These are phyloP conservation scores for Dictyostelium intermedium DNA, from an alignment of 78 protist species.

Conservation along the genomic window DNA sequence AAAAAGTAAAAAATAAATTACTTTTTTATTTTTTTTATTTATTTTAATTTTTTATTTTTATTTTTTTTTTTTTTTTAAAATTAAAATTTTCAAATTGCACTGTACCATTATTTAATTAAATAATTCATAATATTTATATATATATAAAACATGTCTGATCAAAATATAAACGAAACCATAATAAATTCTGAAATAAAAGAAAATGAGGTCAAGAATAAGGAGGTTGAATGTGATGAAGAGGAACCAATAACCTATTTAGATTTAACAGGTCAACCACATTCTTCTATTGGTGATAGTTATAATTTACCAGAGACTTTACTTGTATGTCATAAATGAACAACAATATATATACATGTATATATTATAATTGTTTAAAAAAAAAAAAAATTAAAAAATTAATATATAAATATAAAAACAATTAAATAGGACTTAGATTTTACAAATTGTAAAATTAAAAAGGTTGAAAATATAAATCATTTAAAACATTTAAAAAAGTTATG, in stretches of 20 bases:
- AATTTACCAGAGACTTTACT: slow-evolving; percentile 20
- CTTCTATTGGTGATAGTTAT: slow-evolving; percentile 53
- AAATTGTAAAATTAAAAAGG: slow-evolving; percentile 55
- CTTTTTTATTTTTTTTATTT: not conserved
- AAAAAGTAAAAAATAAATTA: not conserved
- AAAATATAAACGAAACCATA: not conserved
- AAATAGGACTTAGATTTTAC: slow-evolving; percentile 60
- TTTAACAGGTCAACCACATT: slow-evolving; percentile 71
- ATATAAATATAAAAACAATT: not conserved
- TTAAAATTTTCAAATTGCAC: not conserved
- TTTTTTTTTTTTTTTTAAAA: not conserved
- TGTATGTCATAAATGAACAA: not conserved
- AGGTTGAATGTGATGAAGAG: not conserved
- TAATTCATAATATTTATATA: not conserved
- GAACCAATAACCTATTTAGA: slow-evolving; percentile 15
- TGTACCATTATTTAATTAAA: not conserved
- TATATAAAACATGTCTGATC: not conserved
- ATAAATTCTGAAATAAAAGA: not conserved
- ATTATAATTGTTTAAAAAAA: too few relatives aligned
- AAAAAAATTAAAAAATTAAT: not conserved
- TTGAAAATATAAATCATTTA: slow-evolving; percentile 53
- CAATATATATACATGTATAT: too few relatives aligned
- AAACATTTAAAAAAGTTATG: slow-evolving; percentile 64
- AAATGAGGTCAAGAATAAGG: not conserved
- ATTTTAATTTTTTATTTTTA: not conserved